phyloP scores from a whole-genome alignment of 163 green algal genomes.

The Volvox carteri region DNA sequence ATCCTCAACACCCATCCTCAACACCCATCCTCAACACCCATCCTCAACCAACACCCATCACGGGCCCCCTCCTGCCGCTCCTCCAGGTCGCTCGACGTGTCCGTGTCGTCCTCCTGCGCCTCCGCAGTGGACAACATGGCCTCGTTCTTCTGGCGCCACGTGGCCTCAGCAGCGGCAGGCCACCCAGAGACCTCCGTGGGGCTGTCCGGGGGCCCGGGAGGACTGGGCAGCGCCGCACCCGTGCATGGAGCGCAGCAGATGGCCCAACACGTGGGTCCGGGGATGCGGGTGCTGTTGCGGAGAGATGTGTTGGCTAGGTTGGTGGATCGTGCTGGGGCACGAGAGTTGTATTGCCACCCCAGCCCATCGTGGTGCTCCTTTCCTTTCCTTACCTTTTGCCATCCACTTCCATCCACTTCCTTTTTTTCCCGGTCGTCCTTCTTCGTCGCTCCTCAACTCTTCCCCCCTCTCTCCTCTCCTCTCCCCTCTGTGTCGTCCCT shows the following conservation, averaged over 20 bases:
- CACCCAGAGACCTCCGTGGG: slow-evolving; percentile 45
- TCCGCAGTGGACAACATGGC: slow-evolving; percentile 94
- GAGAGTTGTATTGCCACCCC: too few relatives aligned
- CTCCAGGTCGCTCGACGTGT: slow-evolving; percentile 72
- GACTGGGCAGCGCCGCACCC: not conserved
- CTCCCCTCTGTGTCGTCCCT: too few relatives aligned
- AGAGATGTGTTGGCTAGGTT: too few relatives aligned
- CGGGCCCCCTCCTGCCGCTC: too few relatives aligned
- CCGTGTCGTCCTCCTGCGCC: slow-evolving; percentile 85
- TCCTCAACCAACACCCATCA: too few relatives aligned
- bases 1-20: not conserved
- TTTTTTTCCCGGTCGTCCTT: too few relatives aligned
- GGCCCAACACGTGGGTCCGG: slow-evolving; percentile 76
- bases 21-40: not conserved
- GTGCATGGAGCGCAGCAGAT: slow-evolving; percentile 70
- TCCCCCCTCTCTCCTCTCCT: too few relatives aligned
- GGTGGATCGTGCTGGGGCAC: too few relatives aligned
- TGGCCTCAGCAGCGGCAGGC: slow-evolving; percentile 26
- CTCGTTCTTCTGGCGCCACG: slow-evolving; percentile 87
- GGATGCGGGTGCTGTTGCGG: not conserved
- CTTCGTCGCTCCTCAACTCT: too few relatives aligned
- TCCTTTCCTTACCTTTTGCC: too few relatives aligned
- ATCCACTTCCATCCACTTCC: too few relatives aligned
- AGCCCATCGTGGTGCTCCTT: too few relatives aligned
- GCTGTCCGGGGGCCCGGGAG: slow-evolving; percentile 21